Conservation (phyloP, 2,329 filamentous ascomycete genomes). For the Lomentospora prolificans region DNA sequence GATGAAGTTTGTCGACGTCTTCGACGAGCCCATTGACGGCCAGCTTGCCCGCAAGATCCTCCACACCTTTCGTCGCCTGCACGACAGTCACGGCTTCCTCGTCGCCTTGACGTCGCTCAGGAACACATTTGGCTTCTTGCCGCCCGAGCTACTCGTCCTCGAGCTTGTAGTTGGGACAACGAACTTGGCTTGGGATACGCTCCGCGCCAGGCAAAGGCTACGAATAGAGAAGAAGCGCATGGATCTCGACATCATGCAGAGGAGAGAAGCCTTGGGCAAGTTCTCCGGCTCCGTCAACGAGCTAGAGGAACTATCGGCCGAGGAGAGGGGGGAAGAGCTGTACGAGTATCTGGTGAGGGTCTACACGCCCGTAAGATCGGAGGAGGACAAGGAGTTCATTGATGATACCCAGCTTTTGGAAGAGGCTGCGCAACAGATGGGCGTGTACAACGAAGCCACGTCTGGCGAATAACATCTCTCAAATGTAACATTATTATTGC, state of each 20-base stretch:
- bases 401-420: constrained; percentile 18
- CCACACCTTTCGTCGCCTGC: constrained; percentile 38
- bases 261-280: constrained; percentile 9
- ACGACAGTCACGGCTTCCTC: constrained; percentile 34
- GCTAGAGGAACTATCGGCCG: constrained; percentile 23
- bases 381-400: constrained; percentile 10
- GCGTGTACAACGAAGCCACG: constrained; percentile 22
- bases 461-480: background rate
- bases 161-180: constrained; percentile 36
- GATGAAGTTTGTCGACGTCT: constrained; percentile 37
- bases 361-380: constrained; percentile 22
- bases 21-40: constrained; percentile 29
- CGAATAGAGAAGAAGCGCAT: constrained; percentile 31
- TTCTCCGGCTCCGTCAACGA: constrained; percentile 18
- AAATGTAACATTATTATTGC: background rate
- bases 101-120: constrained; percentile 34
- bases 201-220: constrained; percentile 28
- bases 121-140: constrained; percentile 31
- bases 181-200: constrained; percentile 32
- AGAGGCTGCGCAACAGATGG: constrained; percentile 31
- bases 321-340: constrained; percentile 27
- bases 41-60: constrained; percentile 39
- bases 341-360: constrained; percentile 31
- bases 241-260: constrained; percentile 25
- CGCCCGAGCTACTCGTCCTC: constrained; percentile 34